phyloP scores from a whole-genome alignment of 164 flowering plant genomes.

The Protea cynaroides region DNA sequence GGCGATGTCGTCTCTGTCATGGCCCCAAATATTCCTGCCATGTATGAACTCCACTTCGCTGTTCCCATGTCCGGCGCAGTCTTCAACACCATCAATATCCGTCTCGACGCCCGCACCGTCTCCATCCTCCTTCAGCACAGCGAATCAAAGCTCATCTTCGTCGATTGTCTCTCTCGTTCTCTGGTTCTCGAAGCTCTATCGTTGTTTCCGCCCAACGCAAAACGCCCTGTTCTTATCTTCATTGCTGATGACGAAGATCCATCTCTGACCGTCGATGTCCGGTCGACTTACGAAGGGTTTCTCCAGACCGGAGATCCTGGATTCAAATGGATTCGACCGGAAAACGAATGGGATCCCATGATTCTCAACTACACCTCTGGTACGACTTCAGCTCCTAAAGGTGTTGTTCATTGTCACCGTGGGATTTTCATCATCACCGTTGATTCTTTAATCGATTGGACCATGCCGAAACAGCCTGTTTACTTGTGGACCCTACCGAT shows the following conservation, averaged over 20 bases:
- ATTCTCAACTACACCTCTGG: slow-evolving; percentile 53
- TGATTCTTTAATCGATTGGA: slow-evolving; percentile 34
- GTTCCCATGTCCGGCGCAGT: slow-evolving; percentile 37
- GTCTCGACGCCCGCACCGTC: slow-evolving; percentile 36
- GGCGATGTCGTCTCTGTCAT: slow-evolving; percentile 32
- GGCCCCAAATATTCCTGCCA: slow-evolving; percentile 37
- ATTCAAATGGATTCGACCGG: slow-evolving; percentile 35
- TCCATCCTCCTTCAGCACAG: slow-evolving; percentile 28
- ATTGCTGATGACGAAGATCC: slow-evolving; percentile 16
- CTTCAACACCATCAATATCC: slow-evolving; percentile 29
- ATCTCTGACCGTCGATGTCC: slow-evolving; percentile 1
- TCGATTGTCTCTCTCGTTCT: slow-evolving; percentile 15
- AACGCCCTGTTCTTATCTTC: slow-evolving; percentile 20
- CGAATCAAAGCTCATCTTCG: slow-evolving; percentile 27
- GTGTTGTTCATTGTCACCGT: slow-evolving; percentile 51
- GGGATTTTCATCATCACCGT: slow-evolving; percentile 27
- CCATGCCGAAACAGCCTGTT: slow-evolving; percentile 28
- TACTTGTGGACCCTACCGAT: slow-evolving; percentile 55
- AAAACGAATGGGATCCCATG: slow-evolving; percentile 42
- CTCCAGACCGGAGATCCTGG: slow-evolving; percentile 30
- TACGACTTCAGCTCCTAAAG: slow-evolving; percentile 52
- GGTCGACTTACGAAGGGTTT: slow-evolving; percentile 26
- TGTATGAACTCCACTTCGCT: slow-evolving; percentile 40
- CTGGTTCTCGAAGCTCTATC: slow-evolving; percentile 29
- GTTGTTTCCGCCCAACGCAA: slow-evolving; percentile 10